Evolutionary conservation across 1,284 basidiomycete species (phyloP), one percentile per base, ranked within the genome.

Genomic region (Neolentinus lepideus): DNA sequence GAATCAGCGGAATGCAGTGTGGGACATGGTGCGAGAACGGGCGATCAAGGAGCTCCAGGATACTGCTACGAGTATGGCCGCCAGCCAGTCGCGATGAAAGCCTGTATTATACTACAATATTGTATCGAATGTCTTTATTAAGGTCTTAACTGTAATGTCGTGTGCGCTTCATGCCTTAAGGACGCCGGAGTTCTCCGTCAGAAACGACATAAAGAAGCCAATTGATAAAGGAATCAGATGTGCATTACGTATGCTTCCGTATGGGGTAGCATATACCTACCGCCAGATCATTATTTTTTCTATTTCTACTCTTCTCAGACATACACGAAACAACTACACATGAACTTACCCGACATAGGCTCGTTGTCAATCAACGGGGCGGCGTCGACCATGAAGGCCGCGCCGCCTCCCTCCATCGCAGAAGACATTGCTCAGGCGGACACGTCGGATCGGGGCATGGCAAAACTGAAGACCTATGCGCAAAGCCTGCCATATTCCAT

Each of bases 401-500:
- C 47, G 14, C 47, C 47, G 33, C 67, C 55, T 26, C 55, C 63
- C 6, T 53, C 31, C 27, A 63, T 74, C 38, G 67, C 71, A 21
- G 67, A 72, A 55, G 70, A 78, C 63, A 70, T 74, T 31, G 65
- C 68, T 53, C 4, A 25, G 27, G 47, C 24, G 47, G 61, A 69
- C 38, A 61, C 66, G 29, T 66, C 70, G 22, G 77, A 84, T 61
- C 74, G 67, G 16, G 77, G 79, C 63, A 71, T 82, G 66, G 68
- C 73, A 60, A 86, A 85, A 63, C 71, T 87, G 47, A 78, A 76
- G 67, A 72, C 72, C 53, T 85, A 86, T 69, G 81, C 83, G 38
- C 69, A 71, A 54, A 78, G 77, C 9, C 65, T 98, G 47, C 94
- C 94, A 1, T 97, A 96, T 69, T 77, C 81, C 2, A 83, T 89